Evolutionary conservation across 306 rosid species (phyloP).

Genomic region (Parietaria judaica): DNA sequence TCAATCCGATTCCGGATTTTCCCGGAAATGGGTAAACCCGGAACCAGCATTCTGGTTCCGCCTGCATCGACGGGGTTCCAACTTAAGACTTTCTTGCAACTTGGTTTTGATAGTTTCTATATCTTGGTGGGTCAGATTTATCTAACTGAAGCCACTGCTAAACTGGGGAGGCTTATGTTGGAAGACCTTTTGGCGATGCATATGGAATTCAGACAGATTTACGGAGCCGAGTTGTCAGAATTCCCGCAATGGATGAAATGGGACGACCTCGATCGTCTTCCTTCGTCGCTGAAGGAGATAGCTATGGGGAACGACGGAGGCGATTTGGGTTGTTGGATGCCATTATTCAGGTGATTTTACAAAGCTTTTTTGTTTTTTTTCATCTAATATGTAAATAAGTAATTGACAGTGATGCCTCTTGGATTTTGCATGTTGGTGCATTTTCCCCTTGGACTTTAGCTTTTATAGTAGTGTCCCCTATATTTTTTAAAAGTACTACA

Average conservation of each 20-base stretch:
- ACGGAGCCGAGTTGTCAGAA: constrained; percentile 47
- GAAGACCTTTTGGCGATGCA: constrained; percentile 83
- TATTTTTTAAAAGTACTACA: too few species aligned
- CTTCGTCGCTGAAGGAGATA: constrained; percentile 47
- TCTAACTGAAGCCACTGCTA: constrained; percentile 64
- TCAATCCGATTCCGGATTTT: too few species aligned
- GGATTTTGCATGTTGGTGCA: too few species aligned
- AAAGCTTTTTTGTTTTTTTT: not conserved
- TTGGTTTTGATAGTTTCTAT: constrained; percentile 9
- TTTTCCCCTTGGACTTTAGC: too few species aligned
- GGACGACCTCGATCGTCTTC: constrained; percentile 54
- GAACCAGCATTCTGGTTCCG: too few species aligned
- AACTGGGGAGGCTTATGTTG: constrained; percentile 81
- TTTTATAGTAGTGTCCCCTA: too few species aligned
- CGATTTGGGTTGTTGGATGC: constrained; percentile 66
- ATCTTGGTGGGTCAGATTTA: constrained; percentile 50
- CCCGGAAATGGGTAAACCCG: too few species aligned
- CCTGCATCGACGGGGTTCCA: too few species aligned
- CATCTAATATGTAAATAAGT: not conserved
- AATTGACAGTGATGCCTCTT: not conserved
- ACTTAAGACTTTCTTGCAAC: too few species aligned
- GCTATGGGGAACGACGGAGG: constrained; percentile 60
- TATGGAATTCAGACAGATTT: constrained; percentile 62
- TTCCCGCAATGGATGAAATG: constrained; percentile 60
- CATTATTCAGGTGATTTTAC: constrained; percentile 61